Conservation (phyloP, 441 rosid species). For the Capsella rubella region DNA sequence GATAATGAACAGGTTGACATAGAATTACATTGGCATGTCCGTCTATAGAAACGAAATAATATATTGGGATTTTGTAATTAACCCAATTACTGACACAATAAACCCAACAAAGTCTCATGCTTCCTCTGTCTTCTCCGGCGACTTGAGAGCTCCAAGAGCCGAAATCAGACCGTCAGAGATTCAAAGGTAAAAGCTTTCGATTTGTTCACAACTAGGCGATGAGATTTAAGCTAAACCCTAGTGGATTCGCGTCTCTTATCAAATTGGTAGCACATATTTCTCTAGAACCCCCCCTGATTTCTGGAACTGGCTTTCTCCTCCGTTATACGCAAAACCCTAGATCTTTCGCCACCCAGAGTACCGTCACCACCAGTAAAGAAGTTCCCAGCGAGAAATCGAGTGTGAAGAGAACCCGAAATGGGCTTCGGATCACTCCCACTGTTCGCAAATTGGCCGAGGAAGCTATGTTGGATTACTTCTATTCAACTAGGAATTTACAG, state of each 20-base stretch:
- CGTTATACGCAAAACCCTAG: slow-evolving; percentile 47
- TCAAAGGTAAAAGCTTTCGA: slow-evolving; percentile 39
- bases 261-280: slow-evolving; percentile 52
- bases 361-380: slow-evolving; percentile 5
- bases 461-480: slow-evolving; percentile 74
- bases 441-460: slow-evolving; percentile 58
- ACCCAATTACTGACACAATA: background rate
- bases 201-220: slow-evolving; percentile 40
- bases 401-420: slow-evolving; percentile 22
- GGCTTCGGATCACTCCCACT: slow-evolving; percentile 46
- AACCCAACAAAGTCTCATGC: background rate
- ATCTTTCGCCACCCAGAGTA: slow-evolving; percentile 47
- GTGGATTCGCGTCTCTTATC: slow-evolving; percentile 46
- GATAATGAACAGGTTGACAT: background rate
- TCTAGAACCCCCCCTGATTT: slow-evolving; percentile 43
- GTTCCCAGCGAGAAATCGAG: slow-evolving; percentile 20
- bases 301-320: slow-evolving; percentile 13
- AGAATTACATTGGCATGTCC: background rate
- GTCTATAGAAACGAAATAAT: too few species aligned
- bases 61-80: too few species aligned
- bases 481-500: slow-evolving; percentile 65
- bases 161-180: background rate
- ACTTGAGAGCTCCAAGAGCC: slow-evolving; percentile 12
- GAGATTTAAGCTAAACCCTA: slow-evolving; percentile 50
- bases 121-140: slow-evolving; percentile 27